These are phyloP conservation scores for Trametes sp. DNA, from an alignment of 1,284 basidiomycete genomes.

Conservation along the genomic window DNA sequence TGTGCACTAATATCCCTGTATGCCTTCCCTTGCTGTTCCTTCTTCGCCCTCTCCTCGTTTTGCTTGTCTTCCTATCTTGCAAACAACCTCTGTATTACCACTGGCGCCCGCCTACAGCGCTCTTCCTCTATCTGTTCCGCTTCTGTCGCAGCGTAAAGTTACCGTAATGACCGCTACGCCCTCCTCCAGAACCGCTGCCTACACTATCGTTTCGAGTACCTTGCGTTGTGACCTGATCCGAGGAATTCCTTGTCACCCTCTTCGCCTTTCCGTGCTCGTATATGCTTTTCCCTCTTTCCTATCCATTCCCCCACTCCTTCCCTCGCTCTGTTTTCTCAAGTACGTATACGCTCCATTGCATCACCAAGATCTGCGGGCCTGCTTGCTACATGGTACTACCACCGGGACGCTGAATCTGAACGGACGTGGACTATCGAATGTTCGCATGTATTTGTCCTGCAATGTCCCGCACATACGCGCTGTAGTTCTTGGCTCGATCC, in stretches of 20 bases:
- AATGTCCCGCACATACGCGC: slow-evolving; percentile 38
- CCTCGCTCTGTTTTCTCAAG: slow-evolving; percentile 22
- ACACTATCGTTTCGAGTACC: slow-evolving; percentile 23
- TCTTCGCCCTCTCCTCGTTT: not conserved
- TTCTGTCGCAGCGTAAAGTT: slow-evolving; percentile 30
- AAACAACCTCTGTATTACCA: slow-evolving; percentile 33
- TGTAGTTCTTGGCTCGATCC: slow-evolving; percentile 41
- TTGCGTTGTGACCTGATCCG: slow-evolving; percentile 17
- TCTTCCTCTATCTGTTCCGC: slow-evolving; percentile 16
- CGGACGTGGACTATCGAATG: slow-evolving; percentile 71
- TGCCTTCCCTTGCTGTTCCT: slow-evolving; percentile 26
- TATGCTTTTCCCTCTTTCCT: not conserved
- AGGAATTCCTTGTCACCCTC: slow-evolving; percentile 15
- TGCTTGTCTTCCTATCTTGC: not conserved
- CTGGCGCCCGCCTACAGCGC: slow-evolving; percentile 19
- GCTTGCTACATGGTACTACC: slow-evolving; percentile 37
- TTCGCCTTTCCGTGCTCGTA: slow-evolving; percentile 3
- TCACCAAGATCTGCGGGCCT: slow-evolving; percentile 13
- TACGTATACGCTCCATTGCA: slow-evolving; percentile 26
- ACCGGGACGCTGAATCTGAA: slow-evolving; percentile 62
- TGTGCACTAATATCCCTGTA: slow-evolving; percentile 32
- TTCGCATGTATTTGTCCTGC: slow-evolving; percentile 60
- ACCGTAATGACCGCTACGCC: slow-evolving; percentile 28
- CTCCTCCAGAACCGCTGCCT: slow-evolving; percentile 17
- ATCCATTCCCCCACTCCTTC: slow-evolving; percentile 1